phyloP scores from a whole-genome alignment of 257 asterid genomes.

The Anisodus tanguticus region DNA sequence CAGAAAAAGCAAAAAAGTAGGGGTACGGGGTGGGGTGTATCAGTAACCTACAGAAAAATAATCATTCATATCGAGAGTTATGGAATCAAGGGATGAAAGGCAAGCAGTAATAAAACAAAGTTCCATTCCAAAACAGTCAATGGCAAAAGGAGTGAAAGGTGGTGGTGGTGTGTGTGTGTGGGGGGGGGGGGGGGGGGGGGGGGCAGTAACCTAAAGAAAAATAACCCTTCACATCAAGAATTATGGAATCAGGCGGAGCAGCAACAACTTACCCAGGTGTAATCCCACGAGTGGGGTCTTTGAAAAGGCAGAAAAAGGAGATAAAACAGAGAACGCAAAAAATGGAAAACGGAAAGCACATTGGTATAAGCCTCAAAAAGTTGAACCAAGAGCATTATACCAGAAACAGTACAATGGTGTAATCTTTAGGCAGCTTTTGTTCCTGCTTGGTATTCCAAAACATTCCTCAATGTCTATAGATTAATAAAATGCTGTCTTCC shows the following conservation, averaged over 20 bases:
- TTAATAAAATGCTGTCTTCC: not conserved
- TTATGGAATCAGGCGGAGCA: not conserved
- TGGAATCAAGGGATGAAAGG: not conserved
- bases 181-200: no score
- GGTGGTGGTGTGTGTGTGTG: no score
- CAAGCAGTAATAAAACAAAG: slow-evolving; percentile 12
- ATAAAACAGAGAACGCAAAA: not conserved
- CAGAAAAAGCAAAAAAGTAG: slow-evolving; percentile 26
- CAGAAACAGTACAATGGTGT: not conserved
- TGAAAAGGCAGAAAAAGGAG: not conserved
- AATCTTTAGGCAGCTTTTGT: not conserved
- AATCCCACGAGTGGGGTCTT: not conserved
- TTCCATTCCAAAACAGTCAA: slow-evolving; percentile 15
- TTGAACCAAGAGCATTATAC: not conserved
- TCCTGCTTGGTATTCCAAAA: not conserved
- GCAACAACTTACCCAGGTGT: not conserved
- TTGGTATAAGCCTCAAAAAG: not conserved
- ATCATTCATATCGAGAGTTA: not conserved
- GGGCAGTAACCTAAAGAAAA: not conserved
- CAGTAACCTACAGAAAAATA: slow-evolving; percentile 2
- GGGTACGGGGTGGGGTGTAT: not conserved
- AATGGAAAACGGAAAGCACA: slow-evolving; percentile 15
- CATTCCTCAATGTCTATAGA: not conserved
- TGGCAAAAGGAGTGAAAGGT: not conserved
- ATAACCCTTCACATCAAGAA: not conserved